Evolutionary conservation across 2,329 filamentous ascomycete genomes (phyloP).

Genomic region (Parafenestella ontariensis): DNA sequence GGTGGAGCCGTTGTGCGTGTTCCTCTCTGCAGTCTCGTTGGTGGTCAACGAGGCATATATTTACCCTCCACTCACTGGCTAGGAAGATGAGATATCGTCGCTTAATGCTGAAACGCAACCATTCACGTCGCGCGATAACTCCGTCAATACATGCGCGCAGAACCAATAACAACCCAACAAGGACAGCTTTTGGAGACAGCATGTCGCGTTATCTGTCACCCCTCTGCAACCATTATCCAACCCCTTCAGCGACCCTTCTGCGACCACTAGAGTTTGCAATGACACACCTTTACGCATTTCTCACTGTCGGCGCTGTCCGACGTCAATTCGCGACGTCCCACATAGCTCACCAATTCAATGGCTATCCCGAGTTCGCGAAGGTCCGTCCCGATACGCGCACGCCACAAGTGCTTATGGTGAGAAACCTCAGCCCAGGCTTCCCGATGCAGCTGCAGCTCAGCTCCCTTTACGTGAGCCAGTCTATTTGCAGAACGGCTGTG

Average conservation of each 20-base stretch:
- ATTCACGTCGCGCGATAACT: constrained; percentile 5
- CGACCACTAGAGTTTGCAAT: neutral
- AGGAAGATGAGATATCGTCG: neutral
- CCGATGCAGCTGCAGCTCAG: neutral
- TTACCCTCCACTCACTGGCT: neutral
- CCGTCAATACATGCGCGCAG: neutral
- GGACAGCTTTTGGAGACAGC: neutral
- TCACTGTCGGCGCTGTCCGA: neutral
- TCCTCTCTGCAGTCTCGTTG: constrained; percentile 5
- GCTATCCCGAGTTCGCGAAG: neutral
- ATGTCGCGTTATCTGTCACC: neutral
- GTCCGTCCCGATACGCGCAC: constrained; percentile 1
- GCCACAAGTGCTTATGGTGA: neutral
- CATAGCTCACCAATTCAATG: neutral
- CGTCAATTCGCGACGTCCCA: neutral
- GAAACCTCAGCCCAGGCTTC: neutral
- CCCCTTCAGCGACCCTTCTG: neutral
- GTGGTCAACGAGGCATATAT: constrained; percentile 1
- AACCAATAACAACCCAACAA: neutral
- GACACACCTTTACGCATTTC: neutral
- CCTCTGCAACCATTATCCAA: neutral
- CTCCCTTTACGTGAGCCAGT: constrained; percentile 1
- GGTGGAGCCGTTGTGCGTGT: neutral
- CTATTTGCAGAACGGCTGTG: neutral
- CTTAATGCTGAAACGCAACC: neutral